Base-by-base conservation (phyloP, 257 asterid genomes). In the Solanum chiquidenum region DNA sequence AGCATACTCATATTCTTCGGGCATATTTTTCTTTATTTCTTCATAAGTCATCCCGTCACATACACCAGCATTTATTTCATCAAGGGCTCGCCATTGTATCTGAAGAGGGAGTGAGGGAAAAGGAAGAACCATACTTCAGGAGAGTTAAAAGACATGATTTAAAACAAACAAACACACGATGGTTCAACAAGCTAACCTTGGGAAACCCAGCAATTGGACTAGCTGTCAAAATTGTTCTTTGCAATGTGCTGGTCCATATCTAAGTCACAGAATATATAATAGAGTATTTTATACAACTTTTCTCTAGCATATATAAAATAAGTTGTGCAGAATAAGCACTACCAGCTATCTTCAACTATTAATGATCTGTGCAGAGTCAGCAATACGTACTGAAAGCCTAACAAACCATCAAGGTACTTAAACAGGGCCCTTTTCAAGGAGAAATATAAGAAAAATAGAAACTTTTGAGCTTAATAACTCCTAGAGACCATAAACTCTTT, bases 51-150 rank as follows among this genome's bases (percentile, higher is more conserved):
- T 95, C 87, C 99, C 99, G 84, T 97, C 99, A 74, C 98, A 97
- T 12, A 93, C 98, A 83, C 99, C 99, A 14, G 98, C 91, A 92
- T 97, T 96, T 89, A 97, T 97, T 91, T 97, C 99, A 88, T 97
- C 99, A 90, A 97, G 98, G 62, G 99, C 99, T 83, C 99, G 98
- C 99, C 99, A 97, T 94, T 97, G 99, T 90, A 97, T 95, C 99
- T 97, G 89, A 88, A 89, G 73, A 84, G 71, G 68, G 66, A 88
- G 73, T 27, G 16, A 79, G 75, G 84, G n/a, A 88, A 68, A 71
- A 85, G 64, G 89, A 82, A 82, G 31, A 82, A 49, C 31, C 69
- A 3, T 49, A 49, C 68, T 46, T 64, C 72, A 64, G 18, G 72
- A 64, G 33, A 31, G 64, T 31, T 40, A 31, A 49, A 49, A 46